These are phyloP conservation scores for Tarenaya hassleriana DNA, from an alignment of 345 rosid genomes.

Conservation along the genomic window DNA sequence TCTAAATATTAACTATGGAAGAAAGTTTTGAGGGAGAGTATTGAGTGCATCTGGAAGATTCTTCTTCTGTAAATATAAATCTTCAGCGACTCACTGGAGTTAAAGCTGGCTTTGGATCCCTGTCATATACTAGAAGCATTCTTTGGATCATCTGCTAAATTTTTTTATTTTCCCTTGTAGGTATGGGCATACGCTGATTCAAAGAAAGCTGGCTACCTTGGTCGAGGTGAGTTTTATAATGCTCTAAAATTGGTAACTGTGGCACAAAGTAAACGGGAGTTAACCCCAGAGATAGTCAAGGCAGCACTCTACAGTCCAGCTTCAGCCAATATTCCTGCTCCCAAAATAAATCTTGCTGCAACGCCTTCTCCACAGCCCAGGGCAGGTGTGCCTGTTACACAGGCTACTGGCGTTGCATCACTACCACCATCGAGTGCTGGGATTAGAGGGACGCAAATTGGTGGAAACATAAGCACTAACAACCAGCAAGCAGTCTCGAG, in stretches of 20 bases:
- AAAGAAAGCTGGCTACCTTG: constrained; percentile 73
- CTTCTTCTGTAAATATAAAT: neutral
- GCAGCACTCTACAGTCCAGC: constrained; percentile 85
- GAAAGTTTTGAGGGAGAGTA: too few species aligned
- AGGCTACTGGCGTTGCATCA: constrained; percentile 35
- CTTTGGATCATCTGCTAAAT: constrained; percentile 9
- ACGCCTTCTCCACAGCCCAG: constrained; percentile 59
- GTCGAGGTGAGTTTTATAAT: constrained; percentile 87
- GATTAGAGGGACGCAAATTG: constrained; percentile 44
- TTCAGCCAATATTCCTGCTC: constrained; percentile 90
- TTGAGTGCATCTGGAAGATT: neutral
- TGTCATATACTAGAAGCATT: neutral
- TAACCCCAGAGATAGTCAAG: constrained; percentile 85
- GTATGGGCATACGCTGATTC: constrained; percentile 86
- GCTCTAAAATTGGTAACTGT: constrained; percentile 90
- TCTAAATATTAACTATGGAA: too few species aligned
- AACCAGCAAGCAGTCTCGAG: constrained; percentile 52
- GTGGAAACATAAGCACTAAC: constrained; percentile 42
- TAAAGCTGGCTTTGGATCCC: constrained; percentile 2
- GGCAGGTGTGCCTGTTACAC: constrained; percentile 41
- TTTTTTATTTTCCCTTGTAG: constrained; percentile 31
- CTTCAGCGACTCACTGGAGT: neutral
- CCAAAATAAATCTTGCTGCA: constrained; percentile 82
- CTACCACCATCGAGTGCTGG: constrained; percentile 43
- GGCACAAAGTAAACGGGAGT: constrained; percentile 83